A percentile compares a stretch with the other conserved stretches of the same genome.
Evolutionary conservation across 2,329 filamentous ascomycete species (phyloP).

Genomic region (Neonectria magnoliae): DNA sequence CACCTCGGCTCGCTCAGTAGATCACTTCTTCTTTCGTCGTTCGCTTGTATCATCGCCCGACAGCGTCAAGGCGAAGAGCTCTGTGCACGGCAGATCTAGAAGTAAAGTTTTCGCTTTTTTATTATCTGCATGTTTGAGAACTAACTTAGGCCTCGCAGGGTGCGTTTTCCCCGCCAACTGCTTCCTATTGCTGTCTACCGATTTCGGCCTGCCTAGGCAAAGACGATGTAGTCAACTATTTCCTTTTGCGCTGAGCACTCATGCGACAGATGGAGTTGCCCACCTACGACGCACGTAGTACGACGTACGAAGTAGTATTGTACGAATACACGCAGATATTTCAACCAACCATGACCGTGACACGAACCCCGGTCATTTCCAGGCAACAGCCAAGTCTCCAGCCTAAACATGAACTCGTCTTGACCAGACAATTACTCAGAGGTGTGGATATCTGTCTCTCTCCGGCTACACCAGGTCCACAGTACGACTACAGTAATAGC

Average conservation of each 20-base stretch:
- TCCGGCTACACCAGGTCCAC: background rate
- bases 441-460: background rate
- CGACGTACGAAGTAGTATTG: too few relatives aligned
- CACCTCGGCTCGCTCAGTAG: background rate
- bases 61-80: background rate
- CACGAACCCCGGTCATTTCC: slow-evolving; percentile 10
- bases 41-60: background rate
- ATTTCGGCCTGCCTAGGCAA: background rate
- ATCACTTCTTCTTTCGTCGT: slow-evolving; percentile 24
- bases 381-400: slow-evolving; percentile 35
- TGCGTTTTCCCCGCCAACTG: background rate
- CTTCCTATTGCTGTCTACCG: background rate
- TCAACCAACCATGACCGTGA: slow-evolving; percentile 2
- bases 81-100: background rate
- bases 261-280: background rate
- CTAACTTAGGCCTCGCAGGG: background rate
- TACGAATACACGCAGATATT: background rate
- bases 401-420: background rate
- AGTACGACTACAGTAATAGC: too few relatives aligned
- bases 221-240: background rate
- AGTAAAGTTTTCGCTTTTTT: background rate
- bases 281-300: too few relatives aligned
- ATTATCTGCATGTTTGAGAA: slow-evolving; percentile 1
- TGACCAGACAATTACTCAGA: background rate
- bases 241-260: background rate